Conservation (phyloP, 805 yeast species). For the Pichia cephalocereana region DNA sequence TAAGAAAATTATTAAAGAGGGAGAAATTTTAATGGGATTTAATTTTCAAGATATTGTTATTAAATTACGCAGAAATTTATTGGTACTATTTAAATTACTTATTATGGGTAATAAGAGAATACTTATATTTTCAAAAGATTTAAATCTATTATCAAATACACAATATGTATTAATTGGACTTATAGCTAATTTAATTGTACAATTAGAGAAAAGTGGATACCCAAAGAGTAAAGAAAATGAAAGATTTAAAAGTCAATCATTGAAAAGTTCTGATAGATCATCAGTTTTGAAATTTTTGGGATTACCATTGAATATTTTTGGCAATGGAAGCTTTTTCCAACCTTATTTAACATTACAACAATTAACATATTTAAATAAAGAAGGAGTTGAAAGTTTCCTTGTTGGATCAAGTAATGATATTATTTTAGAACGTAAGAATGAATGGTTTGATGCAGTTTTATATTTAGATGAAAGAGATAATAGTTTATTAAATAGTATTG, state of each 20-base stretch:
- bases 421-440: conserved; percentile 53
- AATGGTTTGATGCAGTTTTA: conserved; percentile 61
- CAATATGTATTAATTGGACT: conserved; percentile 80
- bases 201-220: conserved; percentile 70
- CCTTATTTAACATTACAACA: conserved; percentile 96
- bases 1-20: conserved; percentile 33
- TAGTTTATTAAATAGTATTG: conserved; percentile 2
- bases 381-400: conserved; percentile 53
- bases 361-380: conserved; percentile 55
- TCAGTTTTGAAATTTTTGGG: conserved; percentile 78
- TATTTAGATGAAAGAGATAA: conserved; percentile 43
- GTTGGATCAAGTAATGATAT: conserved; percentile 87
- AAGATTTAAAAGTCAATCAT: conserved; percentile 43
- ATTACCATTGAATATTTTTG: conserved; percentile 78
- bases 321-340: conserved; percentile 77
- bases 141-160: conserved; percentile 70
- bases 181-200: conserved; percentile 69
- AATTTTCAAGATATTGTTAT: conserved; percentile 56
- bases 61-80: conserved; percentile 46
- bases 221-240: conserved; percentile 41
- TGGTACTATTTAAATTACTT: conserved; percentile 68
- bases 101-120: conserved; percentile 60
- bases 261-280: conserved; percentile 68
- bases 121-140: conserved; percentile 67
- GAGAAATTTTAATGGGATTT: conserved; percentile 65